phyloP scores from a whole-genome alignment of 768 basidiomycete species.

The Auricularia sp. region DNA sequence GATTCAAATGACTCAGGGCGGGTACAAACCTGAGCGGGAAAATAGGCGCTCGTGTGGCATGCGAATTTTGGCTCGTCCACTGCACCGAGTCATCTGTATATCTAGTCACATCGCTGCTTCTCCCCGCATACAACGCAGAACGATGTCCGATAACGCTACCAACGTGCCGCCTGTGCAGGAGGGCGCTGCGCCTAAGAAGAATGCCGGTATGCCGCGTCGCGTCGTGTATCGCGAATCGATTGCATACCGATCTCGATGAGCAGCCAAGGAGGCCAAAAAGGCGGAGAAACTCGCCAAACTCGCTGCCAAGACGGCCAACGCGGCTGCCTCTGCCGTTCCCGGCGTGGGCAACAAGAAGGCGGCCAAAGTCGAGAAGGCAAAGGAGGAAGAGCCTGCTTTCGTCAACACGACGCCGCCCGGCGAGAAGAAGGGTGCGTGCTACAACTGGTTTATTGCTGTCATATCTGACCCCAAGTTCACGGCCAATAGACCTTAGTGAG shows the following conservation, averaged over 20 bases:
- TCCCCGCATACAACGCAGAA: not conserved
- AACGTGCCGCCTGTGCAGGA: not conserved
- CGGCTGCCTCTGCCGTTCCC: constrained; percentile 31
- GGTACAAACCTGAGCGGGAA: not conserved
- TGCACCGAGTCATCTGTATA: not conserved
- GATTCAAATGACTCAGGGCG: not conserved
- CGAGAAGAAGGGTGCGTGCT: constrained; percentile 76
- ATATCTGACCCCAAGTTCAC: not conserved
- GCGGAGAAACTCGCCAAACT: constrained; percentile 39
- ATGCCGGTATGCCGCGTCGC: not conserved
- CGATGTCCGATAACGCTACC: not conserved
- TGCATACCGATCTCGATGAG: not conserved
- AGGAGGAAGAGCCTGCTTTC: constrained; percentile 60
- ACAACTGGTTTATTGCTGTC: not conserved
- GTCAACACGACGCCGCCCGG: constrained; percentile 85
- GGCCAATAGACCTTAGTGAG: constrained; percentile 57
- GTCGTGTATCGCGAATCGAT: not conserved
- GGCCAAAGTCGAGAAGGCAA: constrained; percentile 60
- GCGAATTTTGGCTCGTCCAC: not conserved
- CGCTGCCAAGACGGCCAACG: constrained; percentile 51
- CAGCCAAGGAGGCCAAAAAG: constrained; percentile 43
- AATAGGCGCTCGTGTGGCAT: not conserved
- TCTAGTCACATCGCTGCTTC: not conserved
- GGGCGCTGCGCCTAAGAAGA: not conserved
- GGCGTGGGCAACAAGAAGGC: constrained; percentile 52